These are phyloP conservation scores for Neonectria ditissima DNA, from an alignment of 2,329 filamentous ascomycete genomes.

Conservation along the genomic window DNA sequence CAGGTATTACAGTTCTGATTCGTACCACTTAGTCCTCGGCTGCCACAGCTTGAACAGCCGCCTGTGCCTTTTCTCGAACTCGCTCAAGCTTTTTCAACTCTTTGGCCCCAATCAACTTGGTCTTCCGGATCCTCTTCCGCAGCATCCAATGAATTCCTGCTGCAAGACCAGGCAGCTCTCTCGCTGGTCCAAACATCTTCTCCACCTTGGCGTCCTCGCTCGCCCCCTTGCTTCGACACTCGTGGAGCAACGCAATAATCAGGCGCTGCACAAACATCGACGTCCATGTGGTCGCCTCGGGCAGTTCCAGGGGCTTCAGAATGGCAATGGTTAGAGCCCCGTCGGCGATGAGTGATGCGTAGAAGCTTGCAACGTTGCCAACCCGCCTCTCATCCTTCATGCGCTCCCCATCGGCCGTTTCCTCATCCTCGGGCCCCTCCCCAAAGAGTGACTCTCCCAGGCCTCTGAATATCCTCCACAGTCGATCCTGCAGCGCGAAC, in stretches of 20 bases:
- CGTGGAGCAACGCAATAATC: conserved; percentile 79
- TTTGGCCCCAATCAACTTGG: conserved; percentile 63
- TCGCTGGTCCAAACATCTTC: conserved; percentile 74
- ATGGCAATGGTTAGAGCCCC: conserved; percentile 60
- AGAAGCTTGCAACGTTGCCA: conserved; percentile 66
- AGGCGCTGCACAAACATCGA: conserved; percentile 84
- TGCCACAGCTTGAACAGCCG: conserved; percentile 41
- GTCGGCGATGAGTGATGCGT: conserved; percentile 62
- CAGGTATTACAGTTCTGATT: background rate
- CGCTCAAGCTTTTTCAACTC: conserved; percentile 59
- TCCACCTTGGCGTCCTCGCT: conserved; percentile 70
- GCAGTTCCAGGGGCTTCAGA: conserved; percentile 80
- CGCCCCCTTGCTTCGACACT: conserved; percentile 61
- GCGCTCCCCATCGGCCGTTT: conserved; percentile 60
- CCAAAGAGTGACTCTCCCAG: conserved; percentile 85
- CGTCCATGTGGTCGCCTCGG: conserved; percentile 80
- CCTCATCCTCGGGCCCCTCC: conserved; percentile 70
- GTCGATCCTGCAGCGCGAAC: conserved; percentile 86
- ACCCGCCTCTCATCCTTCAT: conserved; percentile 63
- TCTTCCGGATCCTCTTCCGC: conserved; percentile 77
- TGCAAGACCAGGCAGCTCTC: conserved; percentile 74
- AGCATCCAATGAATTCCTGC: conserved; percentile 84
- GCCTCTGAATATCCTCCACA: conserved; percentile 87
- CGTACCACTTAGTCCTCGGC: conserved; percentile 25
- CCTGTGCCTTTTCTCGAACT: conserved; percentile 50